phyloP scores from a whole-genome alignment of 441 rosid species.

The Pelargonium myrrhifolium region DNA sequence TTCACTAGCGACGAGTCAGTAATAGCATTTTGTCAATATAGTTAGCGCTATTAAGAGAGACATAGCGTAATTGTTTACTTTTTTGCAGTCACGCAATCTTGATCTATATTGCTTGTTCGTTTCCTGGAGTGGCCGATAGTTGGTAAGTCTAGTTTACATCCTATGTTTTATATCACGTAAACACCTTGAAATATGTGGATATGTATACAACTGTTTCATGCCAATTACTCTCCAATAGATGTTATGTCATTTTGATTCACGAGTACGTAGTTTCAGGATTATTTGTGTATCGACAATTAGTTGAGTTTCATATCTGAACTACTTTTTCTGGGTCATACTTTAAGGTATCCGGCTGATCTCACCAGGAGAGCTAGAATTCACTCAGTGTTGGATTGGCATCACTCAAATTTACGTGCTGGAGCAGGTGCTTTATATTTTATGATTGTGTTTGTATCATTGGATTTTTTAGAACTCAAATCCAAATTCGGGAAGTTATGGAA shows the following conservation, averaged over 20 bases:
- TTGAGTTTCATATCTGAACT: not conserved
- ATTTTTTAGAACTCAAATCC: no score
- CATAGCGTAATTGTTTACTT: not conserved
- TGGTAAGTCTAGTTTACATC: slow-evolving; percentile 42
- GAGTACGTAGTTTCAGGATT: not conserved
- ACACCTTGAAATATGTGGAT: not conserved
- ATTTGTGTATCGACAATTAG: not conserved
- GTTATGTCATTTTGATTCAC: not conserved
- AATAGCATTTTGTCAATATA: not conserved
- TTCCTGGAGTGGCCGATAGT: slow-evolving; percentile 79
- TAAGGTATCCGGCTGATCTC: slow-evolving; percentile 83
- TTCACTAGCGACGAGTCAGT: not conserved
- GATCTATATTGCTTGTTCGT: slow-evolving; percentile 59
- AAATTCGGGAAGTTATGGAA: no score
- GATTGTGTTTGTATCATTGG: no score
- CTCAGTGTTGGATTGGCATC: slow-evolving; percentile 93
- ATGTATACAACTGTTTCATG: not conserved
- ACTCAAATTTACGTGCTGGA: slow-evolving; percentile 66
- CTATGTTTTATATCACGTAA: not conserved
- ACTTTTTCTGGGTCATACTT: slow-evolving; percentile 2
- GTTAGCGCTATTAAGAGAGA: not conserved
- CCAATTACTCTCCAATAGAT: not conserved
- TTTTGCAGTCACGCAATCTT: slow-evolving; percentile 75
- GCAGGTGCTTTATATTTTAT: slow-evolving; percentile 38
- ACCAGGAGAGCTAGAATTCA: slow-evolving; percentile 69